Conservation (phyloP, 768 basidiomycete species). For the Lentinula sp. region DNA sequence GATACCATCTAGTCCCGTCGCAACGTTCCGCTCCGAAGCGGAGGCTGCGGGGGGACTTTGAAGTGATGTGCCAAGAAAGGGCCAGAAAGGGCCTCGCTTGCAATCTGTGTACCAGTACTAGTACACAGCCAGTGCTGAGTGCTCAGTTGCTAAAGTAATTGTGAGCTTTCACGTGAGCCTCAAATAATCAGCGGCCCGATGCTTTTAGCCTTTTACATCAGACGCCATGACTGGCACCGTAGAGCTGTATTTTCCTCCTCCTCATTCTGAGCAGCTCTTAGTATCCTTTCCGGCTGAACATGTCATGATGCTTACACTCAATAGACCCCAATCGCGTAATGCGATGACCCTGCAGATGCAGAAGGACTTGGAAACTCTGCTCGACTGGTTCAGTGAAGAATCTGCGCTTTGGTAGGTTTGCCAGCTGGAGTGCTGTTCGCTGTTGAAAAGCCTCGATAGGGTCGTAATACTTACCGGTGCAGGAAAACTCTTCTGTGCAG, state of each 20-base stretch:
- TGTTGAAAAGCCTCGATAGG: conserved; percentile 32
- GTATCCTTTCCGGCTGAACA: conserved; percentile 39
- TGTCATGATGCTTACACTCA: conserved; percentile 50
- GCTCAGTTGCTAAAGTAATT: neutral
- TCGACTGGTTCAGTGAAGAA: conserved; percentile 74
- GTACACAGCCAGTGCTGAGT: too few species aligned
- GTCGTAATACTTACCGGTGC: conserved; percentile 69
- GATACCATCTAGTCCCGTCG: neutral
- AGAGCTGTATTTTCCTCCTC: neutral
- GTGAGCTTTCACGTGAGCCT: neutral
- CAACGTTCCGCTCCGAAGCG: neutral
- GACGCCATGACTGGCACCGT: neutral
- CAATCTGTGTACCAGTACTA: too few species aligned
- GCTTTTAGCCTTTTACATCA: too few species aligned
- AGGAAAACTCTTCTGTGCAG: conserved; percentile 72
- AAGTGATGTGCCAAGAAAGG: too few species aligned
- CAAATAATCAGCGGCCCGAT: neutral
- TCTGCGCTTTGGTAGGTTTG: conserved; percentile 61
- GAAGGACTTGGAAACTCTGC: conserved; percentile 39
- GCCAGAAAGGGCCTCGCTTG: too few species aligned
- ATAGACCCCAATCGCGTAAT: conserved; percentile 67
- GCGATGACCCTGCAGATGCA: conserved; percentile 63
- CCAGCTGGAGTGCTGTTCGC: conserved; percentile 6
- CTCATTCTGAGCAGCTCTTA: conserved; percentile 10
- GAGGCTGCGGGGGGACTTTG: too few species aligned